Evolutionary conservation across 345 rosid genomes (phyloP).

Genomic region (Diplotaxis tenuifolia): DNA sequence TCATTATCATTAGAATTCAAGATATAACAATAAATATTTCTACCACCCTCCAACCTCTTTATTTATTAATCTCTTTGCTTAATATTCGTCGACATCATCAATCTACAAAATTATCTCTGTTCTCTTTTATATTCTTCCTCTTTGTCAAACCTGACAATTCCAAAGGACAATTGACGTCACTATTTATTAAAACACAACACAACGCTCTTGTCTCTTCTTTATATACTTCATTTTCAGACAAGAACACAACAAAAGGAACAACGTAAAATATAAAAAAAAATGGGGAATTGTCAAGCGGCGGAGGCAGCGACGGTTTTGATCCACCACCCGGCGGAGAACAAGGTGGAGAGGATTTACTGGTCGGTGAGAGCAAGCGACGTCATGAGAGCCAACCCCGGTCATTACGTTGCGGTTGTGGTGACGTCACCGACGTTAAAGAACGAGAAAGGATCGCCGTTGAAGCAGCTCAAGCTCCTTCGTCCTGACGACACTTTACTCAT

Average conservation of each 20-base stretch:
- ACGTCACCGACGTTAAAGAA: constrained; percentile 43
- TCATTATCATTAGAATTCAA: constrained; percentile 11
- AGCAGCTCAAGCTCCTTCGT: constrained; percentile 83
- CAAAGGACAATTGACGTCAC: background rate
- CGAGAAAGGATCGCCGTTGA: constrained; percentile 52
- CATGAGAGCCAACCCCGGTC: constrained; percentile 76
- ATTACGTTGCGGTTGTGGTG: constrained; percentile 75
- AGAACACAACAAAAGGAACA: constrained; percentile 9
- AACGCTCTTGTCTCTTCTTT: background rate
- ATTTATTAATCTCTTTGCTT: constrained; percentile 19
- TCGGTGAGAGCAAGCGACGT: constrained; percentile 68
- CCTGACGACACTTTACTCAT: constrained; percentile 67
- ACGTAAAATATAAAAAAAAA: background rate
- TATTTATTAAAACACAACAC: constrained; percentile 4
- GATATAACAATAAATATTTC: constrained; percentile 11
- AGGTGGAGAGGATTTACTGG: constrained; percentile 69
- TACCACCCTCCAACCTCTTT: constrained; percentile 28
- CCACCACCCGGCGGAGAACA: constrained; percentile 69
- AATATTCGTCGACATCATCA: constrained; percentile 12
- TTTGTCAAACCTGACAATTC: constrained; percentile 36
- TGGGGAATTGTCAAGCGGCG: constrained; percentile 96
- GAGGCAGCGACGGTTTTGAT: constrained; percentile 82
- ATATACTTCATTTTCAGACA: constrained; percentile 18
- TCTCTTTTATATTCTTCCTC: background rate
- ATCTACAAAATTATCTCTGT: background rate